Evolutionary conservation across 2,329 filamentous ascomycete genomes (phyloP), one percentile per base, ranked within the genome.

Genomic region (Lojkania enalia): DNA sequence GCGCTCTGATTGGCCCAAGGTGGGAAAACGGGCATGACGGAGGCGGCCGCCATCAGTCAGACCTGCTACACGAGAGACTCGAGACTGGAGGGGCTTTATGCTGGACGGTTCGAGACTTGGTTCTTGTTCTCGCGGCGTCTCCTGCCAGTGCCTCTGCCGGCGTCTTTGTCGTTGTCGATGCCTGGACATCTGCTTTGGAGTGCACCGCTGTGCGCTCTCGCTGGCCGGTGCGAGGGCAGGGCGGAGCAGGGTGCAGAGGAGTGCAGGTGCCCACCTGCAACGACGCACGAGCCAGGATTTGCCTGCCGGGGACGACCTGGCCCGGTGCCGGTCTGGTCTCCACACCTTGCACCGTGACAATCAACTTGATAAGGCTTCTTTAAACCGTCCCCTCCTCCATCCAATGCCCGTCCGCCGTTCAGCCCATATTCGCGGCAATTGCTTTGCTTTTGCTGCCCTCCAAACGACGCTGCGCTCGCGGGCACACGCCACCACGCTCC

Each of bases 351-450:
- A 39, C 44, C 40, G 48, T 44, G 49, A 59, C 56, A 54, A 54
- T 53, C 45, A 48, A 36, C 44, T 43, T 57, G 59, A 62, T 62
- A 64, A 62, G n/a, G 60, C 60, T 58, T 61, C 58, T 57, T 46
- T 55, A 45, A 53, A 60, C 55, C 49, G 48, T 51, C 31, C 37
- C 39, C 32, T 13, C 5, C 16, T 30, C 46, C 37, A 44, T 47
- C 51, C 52, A 60, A 55, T 56, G 44, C 54, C 43, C 30, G 49
- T 7, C 20, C 50, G 39, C 29, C 39, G 21, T 50, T 44, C 29
- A 29, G 21, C 21, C 15, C 39, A 35, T 18, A 7, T 36, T 36
- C 33, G 33, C 33, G 33, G 33, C 33, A 46, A 23, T 46, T 35
- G 25, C 40, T 32, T 49, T 46, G 27, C 32, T 39, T 41, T 41